Percentiles rank a stretch among this genome's conserved stretches.
phyloP scores from a whole-genome alignment of 1,284 basidiomycete species.

The Sanghuangporus sanghuang region DNA sequence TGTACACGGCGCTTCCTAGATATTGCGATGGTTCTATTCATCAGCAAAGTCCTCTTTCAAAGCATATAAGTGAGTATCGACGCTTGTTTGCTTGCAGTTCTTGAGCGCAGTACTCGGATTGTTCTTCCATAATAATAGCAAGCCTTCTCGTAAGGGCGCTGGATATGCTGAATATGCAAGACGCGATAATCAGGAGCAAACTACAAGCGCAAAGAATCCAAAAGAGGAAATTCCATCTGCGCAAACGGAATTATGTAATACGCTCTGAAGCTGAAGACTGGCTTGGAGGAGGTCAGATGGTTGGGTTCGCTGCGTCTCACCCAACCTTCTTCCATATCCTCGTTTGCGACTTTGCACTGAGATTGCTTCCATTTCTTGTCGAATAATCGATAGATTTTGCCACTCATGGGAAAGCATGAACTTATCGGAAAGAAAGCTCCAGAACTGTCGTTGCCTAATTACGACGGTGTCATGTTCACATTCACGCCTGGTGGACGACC shows the following conservation, averaged over 20 bases:
- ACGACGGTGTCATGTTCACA: conserved; percentile 43
- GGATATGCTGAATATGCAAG: background rate
- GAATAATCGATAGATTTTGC: too few species aligned
- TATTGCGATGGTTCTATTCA: background rate
- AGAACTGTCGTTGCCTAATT: conserved; percentile 41
- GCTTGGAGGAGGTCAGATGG: background rate
- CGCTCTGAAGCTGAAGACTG: background rate
- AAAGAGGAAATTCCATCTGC: background rate
- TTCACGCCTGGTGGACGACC: conserved; percentile 48
- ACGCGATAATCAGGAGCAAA: background rate
- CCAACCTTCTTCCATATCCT: too few species aligned
- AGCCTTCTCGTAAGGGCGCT: background rate
- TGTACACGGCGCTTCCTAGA: background rate
- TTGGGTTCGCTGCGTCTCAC: too few species aligned
- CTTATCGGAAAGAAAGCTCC: conserved; percentile 48
- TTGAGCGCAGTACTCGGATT: background rate
- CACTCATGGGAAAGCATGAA: conserved; percentile 27
- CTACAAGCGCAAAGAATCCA: background rate
- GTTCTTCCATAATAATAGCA: background rate
- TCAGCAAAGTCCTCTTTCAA: background rate
- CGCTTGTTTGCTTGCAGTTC: background rate
- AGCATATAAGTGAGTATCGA: background rate
- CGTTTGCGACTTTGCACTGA: too few species aligned
- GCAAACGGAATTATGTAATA: background rate
- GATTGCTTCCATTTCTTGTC: too few species aligned